phyloP scores from a whole-genome alignment of 2,329 filamentous ascomycete species.

The Macrophomina tecta region DNA sequence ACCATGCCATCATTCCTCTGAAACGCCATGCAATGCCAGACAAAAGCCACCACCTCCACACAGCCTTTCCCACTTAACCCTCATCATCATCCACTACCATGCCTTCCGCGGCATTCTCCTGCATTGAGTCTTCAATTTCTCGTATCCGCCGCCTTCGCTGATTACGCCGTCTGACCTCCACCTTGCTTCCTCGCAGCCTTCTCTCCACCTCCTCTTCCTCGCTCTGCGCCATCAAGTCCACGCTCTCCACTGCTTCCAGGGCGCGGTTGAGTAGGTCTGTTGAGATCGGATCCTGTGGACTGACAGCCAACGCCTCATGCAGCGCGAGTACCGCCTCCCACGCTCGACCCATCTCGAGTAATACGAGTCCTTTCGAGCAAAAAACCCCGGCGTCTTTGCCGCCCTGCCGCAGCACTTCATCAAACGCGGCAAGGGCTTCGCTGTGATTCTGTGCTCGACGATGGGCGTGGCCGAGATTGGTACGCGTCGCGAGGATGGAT shows the following conservation, averaged over 20 bases:
- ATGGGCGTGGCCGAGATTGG: conserved; percentile 88
- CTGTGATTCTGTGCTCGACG: conserved; percentile 72
- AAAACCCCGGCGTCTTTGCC: conserved; percentile 81
- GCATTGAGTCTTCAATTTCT: conserved; percentile 15
- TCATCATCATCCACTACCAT: conserved; percentile 28
- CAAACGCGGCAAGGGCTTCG: conserved; percentile 79
- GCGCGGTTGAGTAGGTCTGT: conserved; percentile 79
- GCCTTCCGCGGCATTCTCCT: conserved; percentile 14
- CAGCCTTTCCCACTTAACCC: neutral
- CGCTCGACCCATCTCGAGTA: conserved; percentile 75
- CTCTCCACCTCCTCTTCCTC: conserved; percentile 31
- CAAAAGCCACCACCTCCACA: neutral
- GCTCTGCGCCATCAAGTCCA: conserved; percentile 29
- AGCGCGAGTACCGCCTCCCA: conserved; percentile 81
- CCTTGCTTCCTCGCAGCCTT: conserved; percentile 15
- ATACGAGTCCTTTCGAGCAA: conserved; percentile 80
- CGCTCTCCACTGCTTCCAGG: conserved; percentile 44
- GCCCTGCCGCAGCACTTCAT: conserved; percentile 82
- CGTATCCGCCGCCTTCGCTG: conserved; percentile 12
- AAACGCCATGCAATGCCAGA: conserved; percentile 22
- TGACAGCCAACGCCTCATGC: conserved; percentile 82
- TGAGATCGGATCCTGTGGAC: conserved; percentile 80
- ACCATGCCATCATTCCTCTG: neutral
- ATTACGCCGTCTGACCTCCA: conserved; percentile 17
- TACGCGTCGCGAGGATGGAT: conserved; percentile 82